A percentile compares a stretch with the other conserved stretches of the same genome.
Evolutionary conservation across 768 basidiomycete species (phyloP).

Genomic region (Podaxis carcinomalis): DNA sequence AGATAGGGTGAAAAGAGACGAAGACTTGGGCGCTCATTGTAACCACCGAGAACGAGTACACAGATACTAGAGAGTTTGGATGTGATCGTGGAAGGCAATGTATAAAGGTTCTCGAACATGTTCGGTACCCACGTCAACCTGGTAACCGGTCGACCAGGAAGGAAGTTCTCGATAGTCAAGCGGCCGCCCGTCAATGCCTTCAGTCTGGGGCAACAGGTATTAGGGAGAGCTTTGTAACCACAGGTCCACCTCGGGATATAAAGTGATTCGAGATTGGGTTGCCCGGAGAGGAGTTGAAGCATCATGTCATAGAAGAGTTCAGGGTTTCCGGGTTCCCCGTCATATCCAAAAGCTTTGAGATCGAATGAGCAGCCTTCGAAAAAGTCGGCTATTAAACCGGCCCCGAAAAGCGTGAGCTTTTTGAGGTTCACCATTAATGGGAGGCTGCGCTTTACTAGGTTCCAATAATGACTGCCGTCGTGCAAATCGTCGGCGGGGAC

Average conservation of each 20-base stretch:
- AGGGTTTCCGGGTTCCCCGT: background rate
- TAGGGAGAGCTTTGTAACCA: background rate
- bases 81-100: background rate
- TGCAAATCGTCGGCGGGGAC: background rate
- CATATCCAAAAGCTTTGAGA: background rate
- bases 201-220: background rate
- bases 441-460: background rate
- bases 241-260: background rate
- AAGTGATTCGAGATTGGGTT: background rate
- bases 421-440: background rate
- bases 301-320: background rate
- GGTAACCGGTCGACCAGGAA: background rate
- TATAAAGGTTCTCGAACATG: background rate
- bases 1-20: background rate
- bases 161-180: background rate
- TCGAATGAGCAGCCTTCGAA: background rate
- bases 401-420: background rate
- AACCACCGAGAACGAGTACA: background rate
- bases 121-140: background rate
- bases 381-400: background rate
- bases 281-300: background rate
- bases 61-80: background rate
- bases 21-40: background rate
- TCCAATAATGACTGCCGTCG: background rate
- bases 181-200: background rate